A percentile compares a stretch with the other conserved stretches of the same genome.
phyloP scores from a whole-genome alignment of 495 filamentous ascomycete species.

The Neurospora tetraspora region DNA sequence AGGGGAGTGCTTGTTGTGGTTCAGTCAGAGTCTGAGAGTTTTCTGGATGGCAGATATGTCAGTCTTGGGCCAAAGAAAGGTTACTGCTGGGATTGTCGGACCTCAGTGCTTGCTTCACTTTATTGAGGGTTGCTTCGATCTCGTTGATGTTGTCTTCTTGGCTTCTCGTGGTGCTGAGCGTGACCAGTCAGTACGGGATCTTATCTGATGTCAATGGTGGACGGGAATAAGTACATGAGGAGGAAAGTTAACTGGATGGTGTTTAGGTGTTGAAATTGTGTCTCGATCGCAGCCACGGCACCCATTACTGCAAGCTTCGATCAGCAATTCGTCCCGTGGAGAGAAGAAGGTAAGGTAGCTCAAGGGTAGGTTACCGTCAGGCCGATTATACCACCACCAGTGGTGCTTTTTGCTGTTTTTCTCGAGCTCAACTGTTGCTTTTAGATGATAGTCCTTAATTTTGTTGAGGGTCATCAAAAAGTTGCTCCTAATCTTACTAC shows the following conservation, averaged over 20 bases:
- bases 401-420: not conserved
- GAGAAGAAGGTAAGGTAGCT: not conserved
- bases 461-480: not conserved
- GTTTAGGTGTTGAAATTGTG: not conserved
- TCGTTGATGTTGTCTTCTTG: not conserved
- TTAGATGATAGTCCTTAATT: not conserved
- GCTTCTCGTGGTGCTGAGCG: not conserved
- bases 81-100: not conserved
- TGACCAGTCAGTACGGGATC: too few species aligned
- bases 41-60: not conserved
- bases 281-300: not conserved
- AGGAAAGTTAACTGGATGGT: not conserved
- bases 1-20: not conserved
- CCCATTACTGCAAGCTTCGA: not conserved
- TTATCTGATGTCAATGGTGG: too few species aligned
- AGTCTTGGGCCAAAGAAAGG: not conserved
- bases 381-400: not conserved
- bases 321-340: not conserved
- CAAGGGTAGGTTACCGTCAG: not conserved
- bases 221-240: not conserved
- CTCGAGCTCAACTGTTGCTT: accelerated
- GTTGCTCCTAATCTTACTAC: accelerated
- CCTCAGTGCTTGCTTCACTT: not conserved
- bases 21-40: not conserved
- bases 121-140: not conserved